Conservation (phyloP, 1,284 basidiomycete genomes). For the Tremellales sp. region DNA sequence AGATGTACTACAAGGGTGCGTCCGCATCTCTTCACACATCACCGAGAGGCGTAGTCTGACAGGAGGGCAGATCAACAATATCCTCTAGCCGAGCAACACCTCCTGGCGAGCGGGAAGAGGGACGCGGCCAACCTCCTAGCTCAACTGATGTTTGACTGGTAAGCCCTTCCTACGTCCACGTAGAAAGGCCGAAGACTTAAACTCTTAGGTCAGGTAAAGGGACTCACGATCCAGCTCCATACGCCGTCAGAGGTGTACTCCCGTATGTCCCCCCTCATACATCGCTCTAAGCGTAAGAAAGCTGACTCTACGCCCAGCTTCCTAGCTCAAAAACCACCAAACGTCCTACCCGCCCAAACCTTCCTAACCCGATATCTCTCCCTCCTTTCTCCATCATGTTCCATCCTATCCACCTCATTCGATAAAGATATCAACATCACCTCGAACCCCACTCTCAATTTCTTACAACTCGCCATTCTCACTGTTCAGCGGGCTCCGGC, state of each 20-base stretch:
- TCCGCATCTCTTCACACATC: background rate
- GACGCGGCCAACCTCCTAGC: conserved; percentile 83
- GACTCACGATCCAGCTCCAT: conserved; percentile 56
- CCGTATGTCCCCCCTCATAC: conserved; percentile 57
- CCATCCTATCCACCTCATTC: conserved; percentile 50
- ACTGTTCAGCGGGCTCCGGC: conserved; percentile 75
- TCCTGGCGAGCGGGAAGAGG: conserved; percentile 75
- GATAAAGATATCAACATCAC: conserved; percentile 65
- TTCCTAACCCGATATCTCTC: conserved; percentile 74
- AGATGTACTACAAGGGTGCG: conserved; percentile 79
- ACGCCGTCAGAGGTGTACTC: conserved; percentile 74
- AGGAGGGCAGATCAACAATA: conserved; percentile 62
- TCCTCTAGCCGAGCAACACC: conserved; percentile 68
- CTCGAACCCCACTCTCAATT: conserved; percentile 70
- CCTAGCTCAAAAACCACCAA: conserved; percentile 77
- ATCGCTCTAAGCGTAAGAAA: background rate
- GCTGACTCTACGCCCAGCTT: conserved; percentile 57
- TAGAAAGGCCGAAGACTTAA: conserved; percentile 3
- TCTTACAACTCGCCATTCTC: conserved; percentile 76
- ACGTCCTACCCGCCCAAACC: conserved; percentile 75
- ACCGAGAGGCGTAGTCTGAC: background rate
- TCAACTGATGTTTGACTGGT: conserved; percentile 80
- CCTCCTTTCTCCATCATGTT: conserved; percentile 54
- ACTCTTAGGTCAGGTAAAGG: conserved; percentile 41
- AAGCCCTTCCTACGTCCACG: conserved; percentile 1